phyloP scores from a whole-genome alignment of 371 early-diverging fungal species.

The Actinomortierella ambigua region DNA sequence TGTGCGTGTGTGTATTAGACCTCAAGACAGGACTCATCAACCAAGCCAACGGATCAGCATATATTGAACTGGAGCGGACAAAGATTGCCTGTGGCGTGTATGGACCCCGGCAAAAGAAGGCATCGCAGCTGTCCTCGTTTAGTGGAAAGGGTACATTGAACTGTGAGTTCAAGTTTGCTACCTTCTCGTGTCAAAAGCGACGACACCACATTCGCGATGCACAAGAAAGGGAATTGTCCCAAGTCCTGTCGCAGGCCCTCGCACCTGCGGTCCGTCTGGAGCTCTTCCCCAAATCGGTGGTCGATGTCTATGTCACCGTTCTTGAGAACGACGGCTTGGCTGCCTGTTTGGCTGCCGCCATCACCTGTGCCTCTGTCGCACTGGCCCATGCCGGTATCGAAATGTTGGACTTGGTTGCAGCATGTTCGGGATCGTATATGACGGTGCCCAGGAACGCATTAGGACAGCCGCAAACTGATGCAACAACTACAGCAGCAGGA shows the following conservation, averaged over 20 bases:
- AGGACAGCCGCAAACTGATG: slow-evolving; percentile 25
- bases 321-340: slow-evolving; percentile 86
- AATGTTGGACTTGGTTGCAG: slow-evolving; percentile 90
- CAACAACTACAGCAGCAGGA: slow-evolving; percentile 21
- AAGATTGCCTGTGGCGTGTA: slow-evolving; percentile 93
- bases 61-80: slow-evolving; percentile 83
- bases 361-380: slow-evolving; percentile 86
- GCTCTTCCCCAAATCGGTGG: slow-evolving; percentile 83
- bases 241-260: slow-evolving; percentile 78
- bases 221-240: slow-evolving; percentile 84
- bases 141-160: slow-evolving; percentile 68
- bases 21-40: slow-evolving; percentile 83
- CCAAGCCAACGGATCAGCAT: slow-evolving; percentile 92
- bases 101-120: slow-evolving; percentile 73
- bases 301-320: slow-evolving; percentile 87
- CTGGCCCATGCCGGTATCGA: slow-evolving; percentile 95
- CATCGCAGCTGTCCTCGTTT: slow-evolving; percentile 47
- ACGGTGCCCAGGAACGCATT: slow-evolving; percentile 25
- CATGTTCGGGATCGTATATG: slow-evolving; percentile 65
- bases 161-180: slow-evolving; percentile 90
- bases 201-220: slow-evolving; percentile 66
- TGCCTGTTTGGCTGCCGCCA: slow-evolving; percentile 82
- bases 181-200: slow-evolving; percentile 83
- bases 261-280: slow-evolving; percentile 89
- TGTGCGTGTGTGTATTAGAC: slow-evolving; percentile 47